Base-by-base conservation (phyloP, 805 yeast genomes). In the Wickerhamomyces kurtzmanii region DNA sequence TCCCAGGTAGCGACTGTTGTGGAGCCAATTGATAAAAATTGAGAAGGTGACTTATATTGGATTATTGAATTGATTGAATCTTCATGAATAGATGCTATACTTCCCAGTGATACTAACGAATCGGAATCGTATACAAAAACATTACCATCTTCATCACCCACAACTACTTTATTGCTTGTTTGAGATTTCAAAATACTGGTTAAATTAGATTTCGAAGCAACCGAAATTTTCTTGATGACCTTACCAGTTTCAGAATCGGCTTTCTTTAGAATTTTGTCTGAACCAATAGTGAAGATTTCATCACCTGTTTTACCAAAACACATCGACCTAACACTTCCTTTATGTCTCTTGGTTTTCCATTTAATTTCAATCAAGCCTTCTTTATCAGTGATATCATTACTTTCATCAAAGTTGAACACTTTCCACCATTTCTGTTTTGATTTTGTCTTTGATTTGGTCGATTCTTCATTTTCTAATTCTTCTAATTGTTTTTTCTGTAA, bases 291-390 rank as follows among this genome's bases (percentile, higher is more conserved):
- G 43, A 62, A 82, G 0, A 86, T 29, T 31, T 53, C 51, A 17
- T 66, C 65, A n/a, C 66, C 65, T 2, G 67, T 59, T 20, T 74
- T 70, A 34, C 75, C 82, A 49, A 84, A 76, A 6, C 71, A 57
- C 3, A 83, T 57, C 4, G 80, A 71, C 23, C 98, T 59, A 34
- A 94, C 84, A 38, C 94, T 78, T 1, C 85, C 87, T 50, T 85
- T 86, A 48, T 89, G 97, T 47, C 97, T 68, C 43, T 72, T 82
- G 0, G 96, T 87, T 31, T 78, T 71, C 98, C 98, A 89, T 1
- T 53, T 31, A 16, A 66, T 43, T 5, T 54, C 47, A 5, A 62
- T 45, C n/a, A n/a, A n/a, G 12, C 59, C 28, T 12, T 32, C 35
- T 8, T 38, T 40, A 9, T 51, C 52, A 5, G 44, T 47, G 15